Evolutionary conservation across 176 grass and related monocot species (phyloP).

Genomic region (Carex parvula): DNA sequence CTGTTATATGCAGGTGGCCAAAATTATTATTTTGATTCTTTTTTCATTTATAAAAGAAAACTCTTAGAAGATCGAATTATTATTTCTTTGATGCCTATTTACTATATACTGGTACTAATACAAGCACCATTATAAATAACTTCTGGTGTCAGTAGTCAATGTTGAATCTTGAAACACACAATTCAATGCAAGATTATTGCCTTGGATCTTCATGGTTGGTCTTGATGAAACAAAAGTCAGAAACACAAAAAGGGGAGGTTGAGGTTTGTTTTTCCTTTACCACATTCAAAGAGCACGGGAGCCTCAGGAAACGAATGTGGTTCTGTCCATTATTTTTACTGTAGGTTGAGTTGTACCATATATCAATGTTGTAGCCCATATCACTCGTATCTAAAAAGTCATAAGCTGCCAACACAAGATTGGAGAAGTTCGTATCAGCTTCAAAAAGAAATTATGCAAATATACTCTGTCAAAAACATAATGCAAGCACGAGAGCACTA

Average conservation of each 20-base stretch:
- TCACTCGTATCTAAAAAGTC: constrained; percentile 70
- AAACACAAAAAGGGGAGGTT: not conserved
- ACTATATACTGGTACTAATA: not conserved
- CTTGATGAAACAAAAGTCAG: not conserved
- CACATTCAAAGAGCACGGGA: constrained; percentile 71
- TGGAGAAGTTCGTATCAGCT: not conserved
- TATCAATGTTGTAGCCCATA: constrained; percentile 52
- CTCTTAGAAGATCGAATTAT: not conserved
- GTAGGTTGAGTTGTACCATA: constrained; percentile 98
- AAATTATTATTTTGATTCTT: not conserved
- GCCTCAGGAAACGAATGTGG: constrained; percentile 31
- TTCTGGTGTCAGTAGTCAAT: not conserved
- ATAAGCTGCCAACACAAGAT: constrained; percentile 52
- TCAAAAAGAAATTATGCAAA: constrained; percentile 1
- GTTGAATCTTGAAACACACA: not conserved
- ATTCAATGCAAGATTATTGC: not conserved
- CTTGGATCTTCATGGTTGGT: not conserved
- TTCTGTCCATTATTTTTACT: constrained; percentile 44
- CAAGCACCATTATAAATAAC: not conserved
- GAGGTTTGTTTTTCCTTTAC: constrained; percentile 22
- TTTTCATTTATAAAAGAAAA: not conserved
- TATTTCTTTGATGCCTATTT: not conserved
- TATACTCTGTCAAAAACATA: not conserved
- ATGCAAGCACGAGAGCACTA: not conserved
- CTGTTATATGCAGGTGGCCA: constrained; percentile 34